A percentile compares a stretch with the other conserved stretches of the same genome.
These are phyloP conservation scores for Fusarium sp. DNA, from an alignment of 2,329 filamentous ascomycete genomes.

Conservation along the genomic window DNA sequence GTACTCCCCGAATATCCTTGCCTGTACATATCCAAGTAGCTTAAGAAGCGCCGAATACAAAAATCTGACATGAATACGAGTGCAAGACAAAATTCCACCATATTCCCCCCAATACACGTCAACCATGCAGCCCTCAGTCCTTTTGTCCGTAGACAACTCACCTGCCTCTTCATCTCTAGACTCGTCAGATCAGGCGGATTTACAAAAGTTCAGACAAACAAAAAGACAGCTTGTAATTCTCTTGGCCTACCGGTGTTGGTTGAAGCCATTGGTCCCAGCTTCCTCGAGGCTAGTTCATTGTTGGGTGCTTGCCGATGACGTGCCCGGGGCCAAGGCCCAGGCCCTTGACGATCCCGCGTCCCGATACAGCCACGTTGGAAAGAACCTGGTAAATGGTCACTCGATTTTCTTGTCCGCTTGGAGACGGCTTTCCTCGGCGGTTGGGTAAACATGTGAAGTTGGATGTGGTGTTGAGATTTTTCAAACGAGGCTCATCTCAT, in stretches of 20 bases:
- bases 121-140: not conserved
- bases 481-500: not conserved
- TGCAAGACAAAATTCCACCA: slow-evolving; percentile 15
- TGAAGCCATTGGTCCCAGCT: slow-evolving; percentile 7
- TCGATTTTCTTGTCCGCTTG: slow-evolving; percentile 10
- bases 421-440: slow-evolving; percentile 8
- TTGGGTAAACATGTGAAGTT: not conserved
- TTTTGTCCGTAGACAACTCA: slow-evolving; percentile 7
- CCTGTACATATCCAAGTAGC: not conserved
- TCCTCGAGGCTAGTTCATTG: slow-evolving; percentile 13
- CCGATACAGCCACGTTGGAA: not conserved
- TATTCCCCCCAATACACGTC: slow-evolving; percentile 18
- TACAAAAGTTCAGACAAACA: slow-evolving; percentile 16
- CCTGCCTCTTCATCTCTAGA: slow-evolving; percentile 29
- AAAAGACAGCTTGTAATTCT: not conserved
- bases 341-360: not conserved
- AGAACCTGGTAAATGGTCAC: not conserved
- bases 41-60: not conserved
- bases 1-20: slow-evolving; percentile 33
- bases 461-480: slow-evolving; percentile 1
- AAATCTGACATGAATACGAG: not conserved
- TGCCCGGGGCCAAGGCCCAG: slow-evolving; percentile 22
- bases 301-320: slow-evolving; percentile 29
- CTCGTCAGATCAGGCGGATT: not conserved
- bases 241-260: slow-evolving; percentile 8